Base-by-base conservation (phyloP, 345 rosid genomes). In the Psidium guajava region DNA sequence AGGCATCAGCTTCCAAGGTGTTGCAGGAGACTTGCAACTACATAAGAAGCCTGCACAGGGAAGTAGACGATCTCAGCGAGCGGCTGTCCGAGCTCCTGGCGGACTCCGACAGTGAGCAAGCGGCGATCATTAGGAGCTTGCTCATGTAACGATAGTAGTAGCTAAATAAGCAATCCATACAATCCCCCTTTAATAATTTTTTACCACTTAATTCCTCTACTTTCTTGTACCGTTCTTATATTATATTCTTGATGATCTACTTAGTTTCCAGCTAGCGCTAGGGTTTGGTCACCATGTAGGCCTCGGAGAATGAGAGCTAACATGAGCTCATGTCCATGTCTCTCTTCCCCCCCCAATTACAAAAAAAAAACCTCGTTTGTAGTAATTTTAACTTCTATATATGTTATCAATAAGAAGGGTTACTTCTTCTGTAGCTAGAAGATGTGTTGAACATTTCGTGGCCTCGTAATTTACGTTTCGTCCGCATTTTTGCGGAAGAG, bases 21-120 rank as follows among this genome's bases (percentile, higher is more conserved):
- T 89, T 97, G 85, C 98, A 97, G 83, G 99, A 97, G 91, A 97
- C 99, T 18, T 97, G 99, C 95, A 96, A 94, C 87, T 96, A 97
- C 89, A 97, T 97, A 58, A 89, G 95, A 93, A 93, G 87, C 92
- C 91, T 97, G 92, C 98, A 97, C 90, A 93, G 89, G 89, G 99
- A 97, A 88, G 98, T 95, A 57, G 97, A 96, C 84, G 99, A 95
- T 86, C 91, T 97, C 52, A 96, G 99, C 84, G 98, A 95, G 85
- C 91, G 99, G 85, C 85, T 97, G 85, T 95, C 99, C 28, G 91
- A 93, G 89, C 95, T 96, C 84, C 88, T 96, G 90, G 96, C 96
- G 36, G 91, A 98, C 11, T 91, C 90, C 82, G 88, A 92, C 83
- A 94, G 93, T 51, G 95, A 93, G 50, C 97, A 96, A 69, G 99